These are phyloP conservation scores for Podospora pseudocomata DNA, from an alignment of 495 filamentous ascomycete species.

Conservation along the genomic window DNA sequence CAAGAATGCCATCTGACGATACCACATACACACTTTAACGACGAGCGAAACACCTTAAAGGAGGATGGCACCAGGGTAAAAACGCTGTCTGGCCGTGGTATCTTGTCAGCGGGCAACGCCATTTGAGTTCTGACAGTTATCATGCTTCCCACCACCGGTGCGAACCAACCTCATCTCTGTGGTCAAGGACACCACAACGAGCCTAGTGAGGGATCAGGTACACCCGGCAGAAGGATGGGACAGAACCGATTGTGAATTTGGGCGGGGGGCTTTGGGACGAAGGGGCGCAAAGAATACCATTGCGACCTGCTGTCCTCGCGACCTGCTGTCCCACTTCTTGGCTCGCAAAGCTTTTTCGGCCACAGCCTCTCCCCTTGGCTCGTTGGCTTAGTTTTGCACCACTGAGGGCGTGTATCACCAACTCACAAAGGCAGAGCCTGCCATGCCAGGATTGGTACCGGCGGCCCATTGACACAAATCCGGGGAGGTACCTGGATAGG, in stretches of 20 bases:
- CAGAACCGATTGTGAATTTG: background rate
- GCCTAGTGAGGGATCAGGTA: background rate
- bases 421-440: background rate
- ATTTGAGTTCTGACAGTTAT: background rate
- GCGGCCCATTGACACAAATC: background rate
- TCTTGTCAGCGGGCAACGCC: background rate
- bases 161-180: background rate
- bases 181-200: background rate
- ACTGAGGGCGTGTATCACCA: background rate
- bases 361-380: no score
- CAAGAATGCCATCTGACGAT: background rate
- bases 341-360: no score
- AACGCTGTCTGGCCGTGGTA: background rate
- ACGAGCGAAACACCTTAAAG: background rate
- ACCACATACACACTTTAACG: no score
- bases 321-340: background rate
- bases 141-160: background rate
- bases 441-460: background rate
- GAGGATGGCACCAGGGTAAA: background rate
- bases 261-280: background rate
- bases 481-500: background rate
- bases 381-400: background rate
- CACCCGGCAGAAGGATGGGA: background rate
- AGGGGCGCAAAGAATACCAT: background rate
- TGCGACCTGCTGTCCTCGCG: background rate